Conservation (phyloP, 305 asterid genomes). For the Fraxinus ornus region DNA sequence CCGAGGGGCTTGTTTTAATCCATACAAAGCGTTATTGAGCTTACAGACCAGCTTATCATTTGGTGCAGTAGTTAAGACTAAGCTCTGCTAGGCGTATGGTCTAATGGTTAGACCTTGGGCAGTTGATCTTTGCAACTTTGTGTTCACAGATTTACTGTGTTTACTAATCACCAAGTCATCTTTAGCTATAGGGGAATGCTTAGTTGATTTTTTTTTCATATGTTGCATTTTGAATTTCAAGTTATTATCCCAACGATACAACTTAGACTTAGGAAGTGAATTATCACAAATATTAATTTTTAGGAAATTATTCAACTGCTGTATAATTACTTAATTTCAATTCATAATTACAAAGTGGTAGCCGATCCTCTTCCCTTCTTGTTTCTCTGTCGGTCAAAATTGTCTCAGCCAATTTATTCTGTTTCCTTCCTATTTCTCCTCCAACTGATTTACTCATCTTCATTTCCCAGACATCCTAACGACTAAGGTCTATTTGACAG, state of each 20-base stretch:
- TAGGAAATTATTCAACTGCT: neutral
- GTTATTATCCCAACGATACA: neutral
- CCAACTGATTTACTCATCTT: neutral
- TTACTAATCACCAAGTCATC: neutral
- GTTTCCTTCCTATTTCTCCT: neutral
- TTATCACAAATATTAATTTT: neutral
- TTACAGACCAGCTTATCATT: neutral
- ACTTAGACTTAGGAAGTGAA: neutral
- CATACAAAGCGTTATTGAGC: neutral
- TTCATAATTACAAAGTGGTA: neutral
- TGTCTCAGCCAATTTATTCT: neutral
- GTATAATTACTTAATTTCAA: neutral
- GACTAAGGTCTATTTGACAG: neutral
- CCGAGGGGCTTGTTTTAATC: neutral
- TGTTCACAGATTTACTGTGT: neutral
- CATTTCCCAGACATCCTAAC: neutral
- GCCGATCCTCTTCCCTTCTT: neutral
- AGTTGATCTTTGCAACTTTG: neutral
- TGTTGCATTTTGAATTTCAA: no score
- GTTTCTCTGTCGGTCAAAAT: neutral
- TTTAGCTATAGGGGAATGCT: neutral
- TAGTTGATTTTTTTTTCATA: neutral
- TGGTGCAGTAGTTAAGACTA: neutral
- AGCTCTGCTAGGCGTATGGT: neutral
- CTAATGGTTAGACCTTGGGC: neutral